Conservation (phyloP, 176 grass and related monocot genomes). For the Bothriochloa decipiens region DNA sequence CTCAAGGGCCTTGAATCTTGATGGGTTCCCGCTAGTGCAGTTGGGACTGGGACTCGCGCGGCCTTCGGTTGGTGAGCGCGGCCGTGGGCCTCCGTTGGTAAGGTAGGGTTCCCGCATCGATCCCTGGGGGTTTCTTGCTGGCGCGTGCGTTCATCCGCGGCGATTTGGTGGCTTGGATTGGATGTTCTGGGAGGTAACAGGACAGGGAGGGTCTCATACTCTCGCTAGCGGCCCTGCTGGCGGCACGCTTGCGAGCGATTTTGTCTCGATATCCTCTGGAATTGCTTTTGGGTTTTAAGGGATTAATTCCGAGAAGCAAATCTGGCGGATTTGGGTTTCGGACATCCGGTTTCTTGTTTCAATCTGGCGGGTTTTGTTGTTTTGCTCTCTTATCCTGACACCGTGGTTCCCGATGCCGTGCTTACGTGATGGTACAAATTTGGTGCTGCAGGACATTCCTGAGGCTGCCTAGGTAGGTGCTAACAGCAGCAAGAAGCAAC, state of each 20-base stretch:
- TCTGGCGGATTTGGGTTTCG: background rate
- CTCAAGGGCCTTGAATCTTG: background rate
- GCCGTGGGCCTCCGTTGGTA: background rate
- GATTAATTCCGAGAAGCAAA: background rate
- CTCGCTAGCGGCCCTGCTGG: background rate
- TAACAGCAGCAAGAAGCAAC: background rate
- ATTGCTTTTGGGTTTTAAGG: background rate
- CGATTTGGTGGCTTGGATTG: background rate
- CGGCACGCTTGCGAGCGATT: background rate
- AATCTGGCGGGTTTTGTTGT: background rate
- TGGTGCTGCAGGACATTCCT: constrained; percentile 33
- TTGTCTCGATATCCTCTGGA: background rate
- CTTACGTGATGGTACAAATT: constrained; percentile 3
- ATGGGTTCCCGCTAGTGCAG: background rate
- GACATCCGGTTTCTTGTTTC: background rate
- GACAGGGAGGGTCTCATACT: background rate
- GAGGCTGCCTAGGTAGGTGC: constrained; percentile 19
- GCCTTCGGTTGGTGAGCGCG: background rate
- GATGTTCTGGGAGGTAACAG: background rate
- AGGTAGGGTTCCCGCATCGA: background rate
- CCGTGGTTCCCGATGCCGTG: background rate
- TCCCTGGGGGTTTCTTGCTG: background rate
- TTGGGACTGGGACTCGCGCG: constrained; percentile 4
- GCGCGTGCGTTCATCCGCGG: background rate
- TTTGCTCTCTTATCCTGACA: background rate